Evolutionary conservation across 108 stramenopile species (phyloP).

Genomic region (Pelagomonas calceolata): DNA sequence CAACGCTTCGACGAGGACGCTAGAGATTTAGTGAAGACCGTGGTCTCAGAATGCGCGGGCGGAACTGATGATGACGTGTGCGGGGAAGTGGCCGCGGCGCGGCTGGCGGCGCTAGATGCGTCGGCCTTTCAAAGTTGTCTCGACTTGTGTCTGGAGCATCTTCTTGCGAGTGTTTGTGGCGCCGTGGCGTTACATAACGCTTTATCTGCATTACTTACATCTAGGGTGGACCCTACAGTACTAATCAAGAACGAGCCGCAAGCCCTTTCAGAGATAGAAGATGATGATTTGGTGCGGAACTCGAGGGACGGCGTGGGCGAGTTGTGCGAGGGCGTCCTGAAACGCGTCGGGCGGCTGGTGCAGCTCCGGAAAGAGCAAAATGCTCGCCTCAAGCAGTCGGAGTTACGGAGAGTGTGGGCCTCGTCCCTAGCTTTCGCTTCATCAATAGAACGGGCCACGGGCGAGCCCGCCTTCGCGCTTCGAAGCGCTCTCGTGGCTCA

Average conservation of each 20-base stretch:
- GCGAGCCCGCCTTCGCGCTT: conserved; percentile 66
- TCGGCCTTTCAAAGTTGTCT: conserved; percentile 56
- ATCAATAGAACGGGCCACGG: conserved; percentile 53
- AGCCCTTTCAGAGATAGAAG: background rate
- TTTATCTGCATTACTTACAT: background rate
- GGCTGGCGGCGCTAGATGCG: too few relatives aligned
- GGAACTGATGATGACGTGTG: too few relatives aligned
- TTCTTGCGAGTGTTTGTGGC: conserved; percentile 42
- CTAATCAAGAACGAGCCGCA: background rate
- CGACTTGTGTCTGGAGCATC: conserved; percentile 70
- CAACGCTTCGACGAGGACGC: too few relatives aligned
- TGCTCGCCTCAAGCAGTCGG: conserved; percentile 56
- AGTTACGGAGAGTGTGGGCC: conserved; percentile 78
- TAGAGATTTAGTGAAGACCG: background rate
- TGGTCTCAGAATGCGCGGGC: background rate
- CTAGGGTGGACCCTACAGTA: background rate
- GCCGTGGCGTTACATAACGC: background rate
- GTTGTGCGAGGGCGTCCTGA: conserved; percentile 4
- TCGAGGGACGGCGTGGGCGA: background rate
- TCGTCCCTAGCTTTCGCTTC: conserved; percentile 54
- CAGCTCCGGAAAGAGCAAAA: conserved; percentile 70
- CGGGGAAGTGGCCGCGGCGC: too few relatives aligned
- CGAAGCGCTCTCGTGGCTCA: conserved; percentile 72
- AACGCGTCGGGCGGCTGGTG: conserved; percentile 65
- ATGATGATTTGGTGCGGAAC: background rate